Conservation (phyloP, 345 rosid genomes). For the Eucalyptus cloeziana region DNA sequence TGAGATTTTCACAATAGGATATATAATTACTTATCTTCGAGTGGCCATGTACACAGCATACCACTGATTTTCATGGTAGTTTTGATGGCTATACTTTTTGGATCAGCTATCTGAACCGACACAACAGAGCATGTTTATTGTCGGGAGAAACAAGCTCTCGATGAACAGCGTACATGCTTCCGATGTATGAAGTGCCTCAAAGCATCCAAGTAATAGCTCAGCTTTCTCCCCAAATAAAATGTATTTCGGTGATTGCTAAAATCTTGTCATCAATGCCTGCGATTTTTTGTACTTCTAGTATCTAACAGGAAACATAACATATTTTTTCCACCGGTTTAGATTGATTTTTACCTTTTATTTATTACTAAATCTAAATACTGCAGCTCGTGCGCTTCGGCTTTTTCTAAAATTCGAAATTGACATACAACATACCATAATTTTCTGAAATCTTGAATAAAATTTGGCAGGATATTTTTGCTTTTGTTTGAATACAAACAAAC, state of each 20-base stretch:
- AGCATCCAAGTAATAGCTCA: neutral
- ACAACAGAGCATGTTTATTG: neutral
- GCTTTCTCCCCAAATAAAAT: neutral
- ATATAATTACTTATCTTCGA: neutral
- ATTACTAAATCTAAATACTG: neutral
- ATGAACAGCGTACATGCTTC: neutral
- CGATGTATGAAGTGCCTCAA: neutral
- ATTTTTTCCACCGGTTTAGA: neutral
- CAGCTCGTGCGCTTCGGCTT: neutral
- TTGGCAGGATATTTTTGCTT: neutral
- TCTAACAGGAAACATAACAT: neutral
- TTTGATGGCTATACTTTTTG: neutral
- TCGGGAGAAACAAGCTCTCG: neutral
- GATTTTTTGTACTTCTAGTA: neutral
- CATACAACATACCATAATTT: neutral
- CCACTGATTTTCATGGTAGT: neutral
- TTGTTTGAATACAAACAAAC: neutral
- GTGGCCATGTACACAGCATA: neutral
- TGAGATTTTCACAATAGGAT: fast-evolving
- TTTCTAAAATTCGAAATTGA: neutral
- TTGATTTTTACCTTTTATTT: neutral
- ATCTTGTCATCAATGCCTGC: neutral
- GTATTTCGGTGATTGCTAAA: neutral
- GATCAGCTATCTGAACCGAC: neutral
- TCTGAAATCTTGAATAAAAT: neutral